Evolutionary conservation across 495 filamentous ascomycete genomes (phyloP).

Genomic region (Amorphotheca resinae): DNA sequence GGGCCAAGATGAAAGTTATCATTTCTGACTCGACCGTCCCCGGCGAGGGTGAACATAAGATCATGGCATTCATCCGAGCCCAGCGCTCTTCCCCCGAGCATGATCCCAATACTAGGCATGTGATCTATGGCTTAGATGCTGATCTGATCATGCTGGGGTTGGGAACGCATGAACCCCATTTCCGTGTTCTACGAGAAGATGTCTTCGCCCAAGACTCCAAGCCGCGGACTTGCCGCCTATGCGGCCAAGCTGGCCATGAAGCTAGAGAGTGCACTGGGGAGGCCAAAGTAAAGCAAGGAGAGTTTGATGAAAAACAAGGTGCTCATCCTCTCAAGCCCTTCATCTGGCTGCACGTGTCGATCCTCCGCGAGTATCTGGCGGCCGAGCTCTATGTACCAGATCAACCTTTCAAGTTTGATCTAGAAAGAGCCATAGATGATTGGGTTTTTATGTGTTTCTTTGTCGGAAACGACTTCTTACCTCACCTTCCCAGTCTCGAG

Average conservation of each 20-base stretch:
- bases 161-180: constrained; percentile 94
- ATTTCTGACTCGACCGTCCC: constrained; percentile 97
- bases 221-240: constrained; percentile 67
- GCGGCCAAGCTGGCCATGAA: constrained; percentile 83
- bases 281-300: constrained; percentile 71
- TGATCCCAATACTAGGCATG: constrained; percentile 92
- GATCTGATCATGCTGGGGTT: constrained; percentile 98
- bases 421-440: constrained; percentile 95
- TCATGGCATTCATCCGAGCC: constrained; percentile 95
- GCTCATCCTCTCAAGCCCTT: constrained; percentile 66
- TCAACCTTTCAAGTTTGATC: constrained; percentile 70
- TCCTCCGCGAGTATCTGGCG: constrained; percentile 86
- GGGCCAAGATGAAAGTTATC: constrained; percentile 93
- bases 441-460: constrained; percentile 99
- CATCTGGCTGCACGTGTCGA: constrained; percentile 92
- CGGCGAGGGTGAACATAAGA: constrained; percentile 98
- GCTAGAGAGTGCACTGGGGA: constrained; percentile 72
- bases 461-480: constrained; percentile 97
- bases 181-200: constrained; percentile 92
- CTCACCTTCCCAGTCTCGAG: constrained; percentile 89
- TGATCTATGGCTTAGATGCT: constrained; percentile 91
- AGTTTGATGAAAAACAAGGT: constrained; percentile 74
- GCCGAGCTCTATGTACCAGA: constrained; percentile 73
- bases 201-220: constrained; percentile 86
- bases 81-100: constrained; percentile 83